These are phyloP conservation scores for Alopecurus myosuroides DNA, from an alignment of 176 grass and related monocot species.

Conservation along the genomic window DNA sequence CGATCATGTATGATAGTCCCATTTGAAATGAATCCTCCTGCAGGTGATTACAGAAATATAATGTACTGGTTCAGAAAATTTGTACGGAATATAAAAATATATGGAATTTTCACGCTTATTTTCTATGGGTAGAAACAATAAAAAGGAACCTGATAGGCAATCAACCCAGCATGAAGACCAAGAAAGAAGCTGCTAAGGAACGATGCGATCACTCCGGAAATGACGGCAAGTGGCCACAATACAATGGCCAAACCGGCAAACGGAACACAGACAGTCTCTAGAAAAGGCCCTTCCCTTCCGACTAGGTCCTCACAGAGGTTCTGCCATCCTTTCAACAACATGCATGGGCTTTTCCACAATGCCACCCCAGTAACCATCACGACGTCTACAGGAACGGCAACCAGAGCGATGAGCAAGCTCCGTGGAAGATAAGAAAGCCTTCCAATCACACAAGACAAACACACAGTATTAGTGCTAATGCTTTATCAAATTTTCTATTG, in stretches of 20 bases:
- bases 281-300: constrained; percentile 86
- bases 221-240: constrained; percentile 76
- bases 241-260: constrained; percentile 81
- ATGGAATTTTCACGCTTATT: background rate
- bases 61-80: background rate
- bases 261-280: constrained; percentile 82
- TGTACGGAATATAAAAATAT: background rate
- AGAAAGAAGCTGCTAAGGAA: constrained; percentile 74
- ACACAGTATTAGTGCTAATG: background rate
- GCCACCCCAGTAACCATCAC: constrained; percentile 66
- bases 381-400: constrained; percentile 65
- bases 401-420: constrained; percentile 35
- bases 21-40: constrained; percentile 69
- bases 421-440: constrained; percentile 63
- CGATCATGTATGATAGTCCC: constrained; percentile 82
- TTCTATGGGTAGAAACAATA: background rate
- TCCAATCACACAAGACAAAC: background rate
- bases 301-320: constrained; percentile 71
- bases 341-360: constrained; percentile 78
- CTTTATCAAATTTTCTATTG: background rate
- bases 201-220: constrained; percentile 51
- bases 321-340: constrained; percentile 89
- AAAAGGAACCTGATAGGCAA: constrained; percentile 66
- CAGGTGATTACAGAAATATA: background rate
- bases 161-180: constrained; percentile 49